Evolutionary conservation across 768 basidiomycete species (phyloP).

Genomic region (Pulveroboletus frians): DNA sequence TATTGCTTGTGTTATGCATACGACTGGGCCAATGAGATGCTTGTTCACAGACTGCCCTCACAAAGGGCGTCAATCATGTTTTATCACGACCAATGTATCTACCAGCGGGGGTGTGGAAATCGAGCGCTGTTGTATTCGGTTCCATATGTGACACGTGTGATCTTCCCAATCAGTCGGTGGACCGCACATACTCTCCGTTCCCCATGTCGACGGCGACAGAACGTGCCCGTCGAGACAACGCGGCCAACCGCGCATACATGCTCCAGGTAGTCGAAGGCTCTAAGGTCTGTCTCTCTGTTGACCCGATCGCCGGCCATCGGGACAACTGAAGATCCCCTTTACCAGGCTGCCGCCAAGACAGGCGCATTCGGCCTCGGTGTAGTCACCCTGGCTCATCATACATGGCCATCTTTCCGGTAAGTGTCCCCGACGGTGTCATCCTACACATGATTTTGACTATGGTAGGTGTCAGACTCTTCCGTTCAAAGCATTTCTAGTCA

Average conservation of each 20-base stretch:
- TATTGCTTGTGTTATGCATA: too few relatives aligned
- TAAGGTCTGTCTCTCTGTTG: slow-evolving; percentile 37
- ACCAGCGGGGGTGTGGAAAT: too few relatives aligned
- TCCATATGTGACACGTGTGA: background rate
- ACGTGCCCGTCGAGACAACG: slow-evolving; percentile 44
- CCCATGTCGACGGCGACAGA: slow-evolving; percentile 23
- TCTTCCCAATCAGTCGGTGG: background rate
- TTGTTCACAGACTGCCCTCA: too few relatives aligned
- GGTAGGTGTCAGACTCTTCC: slow-evolving; percentile 71
- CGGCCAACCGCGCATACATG: slow-evolving; percentile 53
- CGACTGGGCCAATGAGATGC: too few relatives aligned
- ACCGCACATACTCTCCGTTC: background rate
- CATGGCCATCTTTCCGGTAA: slow-evolving; percentile 72
- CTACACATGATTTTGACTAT: background rate
- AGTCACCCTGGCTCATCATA: slow-evolving; percentile 57
- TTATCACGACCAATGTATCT: too few relatives aligned
- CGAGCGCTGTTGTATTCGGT: too few relatives aligned
- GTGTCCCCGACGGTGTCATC: slow-evolving; percentile 8
- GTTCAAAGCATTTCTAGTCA: slow-evolving; percentile 76
- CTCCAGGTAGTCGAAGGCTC: slow-evolving; percentile 57
- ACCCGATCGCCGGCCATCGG: background rate
- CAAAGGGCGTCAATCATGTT: too few relatives aligned
- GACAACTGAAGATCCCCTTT: background rate
- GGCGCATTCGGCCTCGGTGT: slow-evolving; percentile 55
- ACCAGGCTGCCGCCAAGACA: slow-evolving; percentile 49